Evolutionary conservation across 2,329 filamentous ascomycete species (phyloP).

Genomic region (Curvularia sp.): DNA sequence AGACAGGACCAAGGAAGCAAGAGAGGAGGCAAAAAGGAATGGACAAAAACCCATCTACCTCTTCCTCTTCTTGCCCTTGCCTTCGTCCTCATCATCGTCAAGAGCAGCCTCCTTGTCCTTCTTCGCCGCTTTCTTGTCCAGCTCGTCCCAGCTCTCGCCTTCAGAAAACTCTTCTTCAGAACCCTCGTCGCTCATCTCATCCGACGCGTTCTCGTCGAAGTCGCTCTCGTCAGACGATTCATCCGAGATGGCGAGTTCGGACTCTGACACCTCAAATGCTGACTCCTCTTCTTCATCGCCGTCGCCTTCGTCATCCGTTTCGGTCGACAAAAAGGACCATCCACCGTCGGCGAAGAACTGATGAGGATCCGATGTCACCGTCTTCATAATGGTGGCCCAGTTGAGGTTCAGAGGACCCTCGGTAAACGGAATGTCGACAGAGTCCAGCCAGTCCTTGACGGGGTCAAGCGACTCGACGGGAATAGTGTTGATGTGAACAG

Average conservation of each 20-base stretch:
- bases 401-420: constrained; percentile 97
- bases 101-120: constrained; percentile 65
- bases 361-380: constrained; percentile 90
- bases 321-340: constrained; percentile 89
- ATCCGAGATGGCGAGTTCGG: constrained; percentile 74
- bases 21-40: neutral
- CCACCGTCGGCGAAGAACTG: constrained; percentile 94
- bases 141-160: constrained; percentile 91
- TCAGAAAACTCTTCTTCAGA: constrained; percentile 60
- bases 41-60: constrained; percentile 14
- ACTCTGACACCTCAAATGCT: constrained; percentile 88
- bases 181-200: constrained; percentile 74
- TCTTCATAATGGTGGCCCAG: constrained; percentile 99
- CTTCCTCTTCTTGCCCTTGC: constrained; percentile 74
- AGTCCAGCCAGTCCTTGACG: constrained; percentile 97
- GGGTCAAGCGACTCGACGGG: constrained; percentile 93
- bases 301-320: constrained; percentile 82
- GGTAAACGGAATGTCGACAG: constrained; percentile 89
- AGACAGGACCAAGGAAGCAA: neutral
- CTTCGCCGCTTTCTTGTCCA: constrained; percentile 82
- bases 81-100: constrained; percentile 61
- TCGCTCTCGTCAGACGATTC: constrained; percentile 88
- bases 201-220: constrained; percentile 87
- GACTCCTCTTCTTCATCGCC: constrained; percentile 85
- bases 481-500: constrained; percentile 96